Evolutionary conservation across 2,329 filamentous ascomycete species (phyloP), one percentile per base, ranked within the genome.

Genomic region (Penicillium paneum): DNA sequence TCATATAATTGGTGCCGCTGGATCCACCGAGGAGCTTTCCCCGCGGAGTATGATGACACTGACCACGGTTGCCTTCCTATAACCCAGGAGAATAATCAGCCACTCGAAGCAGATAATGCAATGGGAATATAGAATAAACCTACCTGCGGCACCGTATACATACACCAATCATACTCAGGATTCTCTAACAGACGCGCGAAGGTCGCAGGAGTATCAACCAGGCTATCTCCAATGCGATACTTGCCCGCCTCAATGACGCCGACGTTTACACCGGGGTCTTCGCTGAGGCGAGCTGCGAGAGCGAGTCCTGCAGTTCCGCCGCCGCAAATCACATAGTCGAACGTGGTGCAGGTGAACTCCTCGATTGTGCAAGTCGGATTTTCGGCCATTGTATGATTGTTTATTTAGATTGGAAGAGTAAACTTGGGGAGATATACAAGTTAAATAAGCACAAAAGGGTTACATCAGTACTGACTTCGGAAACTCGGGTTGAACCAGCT

Each of bases 301-400:
- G 69, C 72, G 8, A 82, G 68, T 2, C 81, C 81, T 3, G 79
- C 79, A 3, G 79, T 82, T 5, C 81, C 81, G n/a, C 81, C 81
- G 31, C 81, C 81, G 34, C 81, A 68, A 52, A 83, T 64, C 45
- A 82, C 52, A 31, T 60, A 65, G 51, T 65, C 63, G 41, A 65
- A 65, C 15, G 49, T 38, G n/a, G 53, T 59, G 19, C 36, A 31
- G 8, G 44, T 49, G 24, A 60, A 60, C 24, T 60, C 58, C 19
- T 57, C 56, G 13, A 59, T 31, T 10, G 50, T 48, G 41, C 53
- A 56, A 8, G 50, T 59, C 24, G 56, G 38, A 24, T 32, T 44
- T 50, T 54, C 39, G 2, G 46, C n/a, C 46, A 41, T 50, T 29
- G 8, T 49, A 34, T 44, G 8, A 12, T 24, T 17, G 2, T 17